Base-by-base conservation (phyloP, 371 early-diverging fungal genomes). In the Gilbertella persicaria region DNA sequence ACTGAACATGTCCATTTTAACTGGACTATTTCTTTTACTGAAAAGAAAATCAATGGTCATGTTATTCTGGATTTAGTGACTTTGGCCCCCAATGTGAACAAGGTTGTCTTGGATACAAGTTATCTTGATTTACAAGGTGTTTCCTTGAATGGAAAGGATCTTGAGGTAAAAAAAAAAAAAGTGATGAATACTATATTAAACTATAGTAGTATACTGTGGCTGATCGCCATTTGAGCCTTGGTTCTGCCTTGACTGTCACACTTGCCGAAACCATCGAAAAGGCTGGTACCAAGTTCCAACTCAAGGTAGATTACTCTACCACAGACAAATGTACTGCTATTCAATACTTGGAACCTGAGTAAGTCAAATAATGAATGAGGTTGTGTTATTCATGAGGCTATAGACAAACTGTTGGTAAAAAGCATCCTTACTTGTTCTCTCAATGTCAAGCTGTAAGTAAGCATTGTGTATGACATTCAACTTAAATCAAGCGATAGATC, bases 351-450 rank as follows among this genome's bases (percentile, higher is more conserved):
- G 85, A 87, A 39, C 93, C 96, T 13, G 86, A 84, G 84, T 85
- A 78, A 59, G 69, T 60, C 16, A 12, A 20, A 43, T 48, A 2
- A 29, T 13, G n/a, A 9, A 28, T 28, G 28, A 2, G 10, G 13
- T 33, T 39, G 8, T 36, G 6, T 16, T 13, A 16, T 16, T 44
- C 47, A 44, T 40, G 38, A n/a, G 26, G 5, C 26, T 33, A 41
- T 59, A 84, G 83, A 55, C 98, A 97, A 78, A 98, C 98, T 9
- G 84, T 89, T 14, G 98, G 97, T 45, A 94, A 95, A 73, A 83
- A 85, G 60, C 80, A 92, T 55, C 97, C 98, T 21, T 98, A 96
- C 62, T 73, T 97, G 54, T 97, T 96, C 71, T 93, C 95, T 25
- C 98, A 97, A 71, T 96, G 98, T 73, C 95, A 98, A 71, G 88